Conservation (phyloP, 495 filamentous ascomycete species). For the Clavariopsis aquatica region DNA sequence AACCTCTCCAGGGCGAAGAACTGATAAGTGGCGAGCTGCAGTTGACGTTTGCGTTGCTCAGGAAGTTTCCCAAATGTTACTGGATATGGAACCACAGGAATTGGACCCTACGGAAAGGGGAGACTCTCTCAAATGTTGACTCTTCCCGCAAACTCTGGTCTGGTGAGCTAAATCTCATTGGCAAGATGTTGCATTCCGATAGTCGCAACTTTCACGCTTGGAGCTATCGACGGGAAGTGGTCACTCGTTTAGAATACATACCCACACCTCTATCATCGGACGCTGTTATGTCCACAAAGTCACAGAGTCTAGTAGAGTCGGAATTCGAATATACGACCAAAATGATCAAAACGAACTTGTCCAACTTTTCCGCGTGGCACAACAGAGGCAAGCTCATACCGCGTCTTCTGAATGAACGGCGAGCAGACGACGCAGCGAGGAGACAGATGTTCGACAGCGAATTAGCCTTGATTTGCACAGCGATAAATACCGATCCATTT, state of each 20-base stretch:
- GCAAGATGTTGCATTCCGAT: constrained; percentile 84
- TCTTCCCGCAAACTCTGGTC: constrained; percentile 72
- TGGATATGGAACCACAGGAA: constrained; percentile 99
- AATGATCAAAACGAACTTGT: constrained; percentile 79
- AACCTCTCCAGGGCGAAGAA: constrained; percentile 30
- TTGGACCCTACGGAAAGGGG: constrained; percentile 78
- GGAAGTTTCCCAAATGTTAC: constrained; percentile 93
- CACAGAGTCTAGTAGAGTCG: constrained; percentile 53
- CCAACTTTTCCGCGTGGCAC: constrained; percentile 98
- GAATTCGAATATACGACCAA: constrained; percentile 89
- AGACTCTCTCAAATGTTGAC: constrained; percentile 56
- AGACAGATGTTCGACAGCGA: constrained; percentile 74
- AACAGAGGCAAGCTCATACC: constrained; percentile 81
- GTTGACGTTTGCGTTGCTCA: constrained; percentile 80
- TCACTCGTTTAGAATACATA: constrained; percentile 64
- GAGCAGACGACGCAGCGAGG: constrained; percentile 62
- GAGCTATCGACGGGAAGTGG: constrained; percentile 81
- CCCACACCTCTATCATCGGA: constrained; percentile 36
- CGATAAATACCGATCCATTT: constrained; percentile 80
- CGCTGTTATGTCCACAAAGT: not conserved
- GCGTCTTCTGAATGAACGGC: constrained; percentile 66
- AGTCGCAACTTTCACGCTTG: constrained; percentile 95
- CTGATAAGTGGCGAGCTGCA: constrained; percentile 64
- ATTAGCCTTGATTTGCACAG: constrained; percentile 69
- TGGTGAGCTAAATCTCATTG: constrained; percentile 74